These are phyloP conservation scores for Monilinia fructigena DNA, from an alignment of 2,329 filamentous ascomycete genomes.

Conservation along the genomic window DNA sequence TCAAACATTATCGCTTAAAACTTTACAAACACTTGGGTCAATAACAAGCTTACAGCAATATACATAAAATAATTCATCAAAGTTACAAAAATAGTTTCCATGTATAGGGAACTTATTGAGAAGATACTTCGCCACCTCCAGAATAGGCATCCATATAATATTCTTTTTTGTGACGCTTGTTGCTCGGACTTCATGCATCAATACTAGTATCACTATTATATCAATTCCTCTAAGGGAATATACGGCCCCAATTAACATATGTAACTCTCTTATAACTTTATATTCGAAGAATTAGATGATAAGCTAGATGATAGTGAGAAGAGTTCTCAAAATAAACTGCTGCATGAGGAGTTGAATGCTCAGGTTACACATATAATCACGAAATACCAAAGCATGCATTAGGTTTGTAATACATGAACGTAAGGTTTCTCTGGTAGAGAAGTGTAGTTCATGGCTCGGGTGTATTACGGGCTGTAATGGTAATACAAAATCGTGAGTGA, in stretches of 20 bases:
- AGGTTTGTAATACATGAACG: neutral
- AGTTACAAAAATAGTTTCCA: no score
- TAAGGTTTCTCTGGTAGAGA: neutral
- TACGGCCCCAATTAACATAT: neutral
- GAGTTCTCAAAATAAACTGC: neutral
- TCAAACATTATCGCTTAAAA: neutral
- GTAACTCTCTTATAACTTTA: neutral
- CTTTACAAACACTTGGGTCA: neutral
- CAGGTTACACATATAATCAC: neutral
- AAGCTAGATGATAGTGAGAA: neutral
- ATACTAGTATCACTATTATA: neutral
- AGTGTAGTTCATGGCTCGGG: neutral
- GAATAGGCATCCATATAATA: neutral
- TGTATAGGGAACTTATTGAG: neutral
- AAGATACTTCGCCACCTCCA: neutral
- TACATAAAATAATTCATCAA: neutral
- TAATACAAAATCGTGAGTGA: neutral
- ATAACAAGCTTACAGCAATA: neutral
- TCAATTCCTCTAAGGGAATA: neutral
- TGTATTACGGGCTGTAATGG: neutral
- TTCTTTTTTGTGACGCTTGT: constrained; percentile 1
- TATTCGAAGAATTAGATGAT: neutral
- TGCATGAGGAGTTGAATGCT: neutral
- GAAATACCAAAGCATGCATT: neutral
- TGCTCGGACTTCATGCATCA: neutral